A percentile compares a stretch with the other conserved stretches of the same genome.
Conservation (phyloP, 352 stramenopile species). For the Phytophthora megakarya region DNA sequence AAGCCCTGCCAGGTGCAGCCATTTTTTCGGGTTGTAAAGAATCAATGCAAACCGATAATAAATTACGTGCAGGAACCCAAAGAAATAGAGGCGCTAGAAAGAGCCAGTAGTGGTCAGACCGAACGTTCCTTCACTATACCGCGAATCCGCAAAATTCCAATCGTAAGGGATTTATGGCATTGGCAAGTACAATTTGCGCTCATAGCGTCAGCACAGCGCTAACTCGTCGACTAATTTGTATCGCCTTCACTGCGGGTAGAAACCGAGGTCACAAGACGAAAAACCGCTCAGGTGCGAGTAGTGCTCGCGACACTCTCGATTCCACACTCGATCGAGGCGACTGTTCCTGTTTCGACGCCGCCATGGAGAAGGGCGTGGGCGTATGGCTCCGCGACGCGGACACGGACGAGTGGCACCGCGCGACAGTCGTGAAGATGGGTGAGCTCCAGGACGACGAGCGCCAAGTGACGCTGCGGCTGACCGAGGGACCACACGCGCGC, state of each 20-base stretch:
- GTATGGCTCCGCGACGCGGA: slow-evolving; percentile 76
- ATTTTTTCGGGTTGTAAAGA: slow-evolving; percentile 22
- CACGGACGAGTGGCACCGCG: slow-evolving; percentile 72
- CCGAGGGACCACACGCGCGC: slow-evolving; percentile 52
- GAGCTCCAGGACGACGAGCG: slow-evolving; percentile 27
- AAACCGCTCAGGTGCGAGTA: slow-evolving; percentile 17
- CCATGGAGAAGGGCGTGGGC: slow-evolving; percentile 82
- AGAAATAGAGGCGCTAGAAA: slow-evolving; percentile 18
- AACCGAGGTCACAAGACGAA: slow-evolving; percentile 31
- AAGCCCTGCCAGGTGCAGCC: slow-evolving; percentile 16
- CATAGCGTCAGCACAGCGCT: neutral
- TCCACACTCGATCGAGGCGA: slow-evolving; percentile 10
- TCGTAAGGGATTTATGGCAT: slow-evolving; percentile 2
- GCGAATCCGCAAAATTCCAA: neutral
- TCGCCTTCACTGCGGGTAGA: slow-evolving; percentile 21
- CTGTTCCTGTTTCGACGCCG: slow-evolving; percentile 1
- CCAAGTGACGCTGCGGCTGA: slow-evolving; percentile 58
- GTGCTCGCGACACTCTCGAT: slow-evolving; percentile 22
- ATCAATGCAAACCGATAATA: slow-evolving; percentile 9
- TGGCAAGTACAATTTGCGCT: neutral
- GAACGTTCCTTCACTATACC: slow-evolving; percentile 8
- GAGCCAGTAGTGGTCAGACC: slow-evolving; percentile 26
- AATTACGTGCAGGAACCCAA: slow-evolving; percentile 21
- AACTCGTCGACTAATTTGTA: slow-evolving; percentile 17
- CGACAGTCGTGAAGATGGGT: slow-evolving; percentile 55